Evolutionary conservation across 1,139 yeast species (phyloP), one percentile per base, ranked within the genome.

Genomic region (Debaryomycetaceae sp.): DNA sequence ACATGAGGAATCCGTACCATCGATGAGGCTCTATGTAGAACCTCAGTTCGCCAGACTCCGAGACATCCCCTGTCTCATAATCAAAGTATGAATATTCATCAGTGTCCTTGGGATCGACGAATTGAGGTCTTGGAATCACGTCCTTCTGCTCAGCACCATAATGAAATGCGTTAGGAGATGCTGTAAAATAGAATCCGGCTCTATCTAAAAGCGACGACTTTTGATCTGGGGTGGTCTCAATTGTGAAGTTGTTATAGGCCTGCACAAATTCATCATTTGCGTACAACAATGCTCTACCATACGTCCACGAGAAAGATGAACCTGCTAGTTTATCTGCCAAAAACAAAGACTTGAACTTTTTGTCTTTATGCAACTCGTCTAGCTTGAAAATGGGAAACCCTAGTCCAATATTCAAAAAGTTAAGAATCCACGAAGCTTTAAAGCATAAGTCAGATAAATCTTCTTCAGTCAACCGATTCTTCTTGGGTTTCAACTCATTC

Each of bases 241-340:
- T 33, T 13, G 70, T 56, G 41, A 54, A 58, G 46, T 69, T 68
- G 44, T 65, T 65, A 50, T 49, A 69, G 2, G 76, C 75, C 46
- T 68, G 72, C 9, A 64, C 58, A 45, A 70, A 72, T 49, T 72
- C 78, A 48, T 72, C 78, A 50, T 70, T 73, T 39, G 77, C 70
- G 57, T 87, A 87, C 24, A 88, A 60, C 5, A 87, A 62, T 3
- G 95, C 95, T 43, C 91, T 71, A 2, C 96, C 96, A 40, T 87
- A 65, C 0, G 96, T 87, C 96, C 96, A 88, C 0, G 93, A 80
- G 49, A 86, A 84, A 36, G 83, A 81, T 1, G 79, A 70, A 0
- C 87, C 89, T 37, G 80, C 80, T 41, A 87, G 68, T 43, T 75
- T 71, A 49, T 85, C 87, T 17, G 83, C 81, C 20, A 86, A 70